Conservation (phyloP, 2,329 filamentous ascomycete genomes). For the Furcasterigmium furcatum region DNA sequence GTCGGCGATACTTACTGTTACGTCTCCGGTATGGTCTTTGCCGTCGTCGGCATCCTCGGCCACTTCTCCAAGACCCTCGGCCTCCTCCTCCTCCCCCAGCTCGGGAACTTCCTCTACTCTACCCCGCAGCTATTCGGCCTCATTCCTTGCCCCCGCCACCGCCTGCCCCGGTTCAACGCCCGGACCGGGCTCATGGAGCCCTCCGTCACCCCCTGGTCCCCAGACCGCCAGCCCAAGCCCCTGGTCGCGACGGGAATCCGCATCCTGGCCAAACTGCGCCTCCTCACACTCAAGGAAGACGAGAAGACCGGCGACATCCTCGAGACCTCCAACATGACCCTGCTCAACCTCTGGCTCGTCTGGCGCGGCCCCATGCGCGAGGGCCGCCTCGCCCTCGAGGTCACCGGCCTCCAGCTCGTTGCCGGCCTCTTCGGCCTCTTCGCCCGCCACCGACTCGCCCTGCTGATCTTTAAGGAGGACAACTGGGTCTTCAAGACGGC, state of each 20-base stretch:
- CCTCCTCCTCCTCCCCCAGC: constrained; percentile 86
- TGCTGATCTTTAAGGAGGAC: constrained; percentile 87
- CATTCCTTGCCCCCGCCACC: constrained; percentile 88
- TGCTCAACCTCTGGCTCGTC: constrained; percentile 94
- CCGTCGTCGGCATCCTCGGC: constrained; percentile 91
- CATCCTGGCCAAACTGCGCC: constrained; percentile 62
- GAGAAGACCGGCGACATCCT: constrained; percentile 62
- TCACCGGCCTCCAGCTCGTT: constrained; percentile 73
- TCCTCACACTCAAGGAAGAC: constrained; percentile 60
- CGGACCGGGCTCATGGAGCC: constrained; percentile 82
- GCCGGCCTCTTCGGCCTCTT: constrained; percentile 82
- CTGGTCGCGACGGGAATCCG: constrained; percentile 62
- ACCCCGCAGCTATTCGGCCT: constrained; percentile 86
- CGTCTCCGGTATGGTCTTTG: constrained; percentile 98
- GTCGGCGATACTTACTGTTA: constrained; percentile 99
- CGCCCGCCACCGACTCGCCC: constrained; percentile 78
- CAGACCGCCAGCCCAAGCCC: constrained; percentile 63
- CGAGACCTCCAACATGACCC: constrained; percentile 85
- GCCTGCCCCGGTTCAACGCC: constrained; percentile 84
- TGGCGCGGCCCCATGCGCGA: constrained; percentile 92
- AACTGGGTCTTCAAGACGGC: constrained; percentile 53
- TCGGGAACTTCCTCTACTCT: constrained; percentile 96
- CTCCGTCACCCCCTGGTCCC: constrained; percentile 73
- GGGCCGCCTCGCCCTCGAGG: constrained; percentile 74
- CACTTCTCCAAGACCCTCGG: constrained; percentile 98